Base-by-base conservation (phyloP, 2,329 filamentous ascomycete genomes). In the Aspergillus ochraceus region DNA sequence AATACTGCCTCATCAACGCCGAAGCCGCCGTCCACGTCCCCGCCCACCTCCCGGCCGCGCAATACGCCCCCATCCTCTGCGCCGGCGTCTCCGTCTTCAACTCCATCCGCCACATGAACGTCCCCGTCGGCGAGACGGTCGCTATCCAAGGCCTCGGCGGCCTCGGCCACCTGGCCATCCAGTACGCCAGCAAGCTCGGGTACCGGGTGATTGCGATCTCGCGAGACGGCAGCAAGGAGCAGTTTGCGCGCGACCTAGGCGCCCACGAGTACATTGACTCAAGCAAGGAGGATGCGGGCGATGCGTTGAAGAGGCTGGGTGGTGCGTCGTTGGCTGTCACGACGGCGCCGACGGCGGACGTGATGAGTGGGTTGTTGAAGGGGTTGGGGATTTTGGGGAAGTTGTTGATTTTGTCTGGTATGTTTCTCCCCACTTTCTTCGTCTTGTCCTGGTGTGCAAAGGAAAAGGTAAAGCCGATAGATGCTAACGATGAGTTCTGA, bases 61-160 rank as follows among this genome's bases (percentile, higher is more conserved):
- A 57, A 76, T 77, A 61, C 77, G 65, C 66, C 77, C 20, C 82
- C 77, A 19, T 84, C 6, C 77, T 84, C 46, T 82, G 80, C 54
- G 76, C 77, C 1, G 83, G 83, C 14, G 81, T 84, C 5, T 84
- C 81, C 0, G 80, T 82, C 12, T 84, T 83, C 75, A 69, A 69
- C 52, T 65, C 78, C 6, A 79, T 85, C 52, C 76, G 81, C 3
- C 74, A 81, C 11, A 80, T 83, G 77, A 74, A 77, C 26, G 73
- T 83, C 52, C 67, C 68, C 0, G 69, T 76, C 0, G 82, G 81
- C 8, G 79, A 79, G 39, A 70, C 74, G 2, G 80, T 85, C 4
- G 83, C 81, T 0, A 71, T 85, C 17, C 80, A 84, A 64, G 83
- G 83, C 5, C 74, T 85, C 4, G 83, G 83, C 5, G 81, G 81